Percentiles rank a stretch among this genome's conserved stretches.
Conservation (phyloP, 768 basidiomycete species). For the Leccinum subtestaceum region DNA sequence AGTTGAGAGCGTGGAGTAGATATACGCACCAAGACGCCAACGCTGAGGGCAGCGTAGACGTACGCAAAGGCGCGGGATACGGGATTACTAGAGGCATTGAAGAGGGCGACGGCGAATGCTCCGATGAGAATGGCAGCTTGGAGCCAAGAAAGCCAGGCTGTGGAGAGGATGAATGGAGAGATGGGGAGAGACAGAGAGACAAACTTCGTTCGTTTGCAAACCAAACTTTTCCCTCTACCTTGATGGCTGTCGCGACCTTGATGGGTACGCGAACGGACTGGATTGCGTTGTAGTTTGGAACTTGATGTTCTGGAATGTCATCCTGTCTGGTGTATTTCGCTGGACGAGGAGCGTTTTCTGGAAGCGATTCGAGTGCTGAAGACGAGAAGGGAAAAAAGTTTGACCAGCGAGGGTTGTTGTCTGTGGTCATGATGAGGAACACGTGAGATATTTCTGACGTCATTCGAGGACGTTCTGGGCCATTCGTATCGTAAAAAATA, state of each 20-base stretch:
- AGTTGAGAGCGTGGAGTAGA: background rate
- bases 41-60: slow-evolving; percentile 75
- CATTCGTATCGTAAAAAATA: slow-evolving; percentile 19
- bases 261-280: slow-evolving; percentile 72
- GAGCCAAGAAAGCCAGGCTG: slow-evolving; percentile 93
- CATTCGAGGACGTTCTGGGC: slow-evolving; percentile 35
- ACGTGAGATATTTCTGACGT: slow-evolving; percentile 26
- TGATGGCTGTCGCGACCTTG: slow-evolving; percentile 78
- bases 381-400: slow-evolving; percentile 71
- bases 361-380: slow-evolving; percentile 52
- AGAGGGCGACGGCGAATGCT: slow-evolving; percentile 81
- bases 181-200: slow-evolving; percentile 18
- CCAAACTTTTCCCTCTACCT: slow-evolving; percentile 95
- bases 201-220: slow-evolving; percentile 93
- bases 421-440: slow-evolving; percentile 10
- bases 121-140: slow-evolving; percentile 82
- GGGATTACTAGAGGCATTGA: slow-evolving; percentile 71
- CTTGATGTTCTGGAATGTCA: slow-evolving; percentile 54
- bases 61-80: slow-evolving; percentile 78
- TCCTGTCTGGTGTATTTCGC: slow-evolving; percentile 66
- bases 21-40: slow-evolving; percentile 55
- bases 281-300: slow-evolving; percentile 68
- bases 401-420: slow-evolving; percentile 39
- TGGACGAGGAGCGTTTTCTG: slow-evolving; percentile 36
- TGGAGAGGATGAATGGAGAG: slow-evolving; percentile 3